Evolutionary conservation across 1,284 basidiomycete species (phyloP), one percentile per base, ranked within the genome.

Genomic region (Trametes hirsuta): DNA sequence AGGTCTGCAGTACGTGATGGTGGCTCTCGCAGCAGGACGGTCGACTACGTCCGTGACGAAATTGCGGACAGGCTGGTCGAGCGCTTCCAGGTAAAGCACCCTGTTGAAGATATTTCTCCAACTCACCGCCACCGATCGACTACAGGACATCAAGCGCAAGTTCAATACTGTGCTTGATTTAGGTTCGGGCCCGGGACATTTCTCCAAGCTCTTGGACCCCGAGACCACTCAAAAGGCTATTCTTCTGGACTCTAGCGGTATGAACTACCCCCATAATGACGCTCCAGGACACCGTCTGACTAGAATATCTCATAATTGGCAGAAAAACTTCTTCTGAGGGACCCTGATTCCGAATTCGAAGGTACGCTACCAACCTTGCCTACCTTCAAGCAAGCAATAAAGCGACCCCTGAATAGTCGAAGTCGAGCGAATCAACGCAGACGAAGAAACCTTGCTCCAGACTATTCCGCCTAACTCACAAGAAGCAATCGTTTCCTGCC

Each of bases 181-280:
- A 22, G 94, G 95, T 1, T 88, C 94, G n/a, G 96, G 97, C n/a
- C 82, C 97, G 1, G 97, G 97, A 1, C 94, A 96, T 75, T 87
- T 99, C 66, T 87, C 94, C 1, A 94, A 91, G 71, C 79, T 96
- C 35, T 72, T 99, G 36, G 93, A 95, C 68, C 76, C 80, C 4
- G 79, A 87, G 47, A 88, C 87, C 63, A 87, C 90, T 1, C 77
- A 84, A 68, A 93, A 91, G 71, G 85, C 90, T 12, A 81, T 93
- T 47, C 93, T 99, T 91, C 77, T 97, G 52, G 97, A 99, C 66
- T 86, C 89, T 46, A 96, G 94, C 68, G 79, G 95, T 95, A 74
- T 69, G 82, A 18, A 8, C 24, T 11, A 12, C 18, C 18, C 14
- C 2, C 21, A 36, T 18, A 47, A 30, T 30, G 30, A 30, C 8